Conservation (phyloP, 2,329 filamentous ascomycete genomes). For the Fusarium coffeatum region DNA sequence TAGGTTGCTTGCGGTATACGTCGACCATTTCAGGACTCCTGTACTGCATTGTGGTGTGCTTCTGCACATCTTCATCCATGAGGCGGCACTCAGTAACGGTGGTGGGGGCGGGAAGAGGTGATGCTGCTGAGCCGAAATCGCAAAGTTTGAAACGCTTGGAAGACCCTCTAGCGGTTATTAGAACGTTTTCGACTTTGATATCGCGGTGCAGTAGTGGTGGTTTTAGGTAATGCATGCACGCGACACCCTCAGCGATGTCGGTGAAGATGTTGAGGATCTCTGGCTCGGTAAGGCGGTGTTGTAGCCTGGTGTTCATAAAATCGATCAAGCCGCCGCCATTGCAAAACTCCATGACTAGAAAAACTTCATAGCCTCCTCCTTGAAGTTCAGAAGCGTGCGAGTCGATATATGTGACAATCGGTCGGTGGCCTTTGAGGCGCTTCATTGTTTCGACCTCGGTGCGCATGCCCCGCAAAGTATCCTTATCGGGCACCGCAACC, state of each 20-base stretch:
- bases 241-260: constrained; percentile 94
- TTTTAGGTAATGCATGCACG: constrained; percentile 99
- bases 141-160: constrained; percentile 91
- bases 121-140: constrained; percentile 94
- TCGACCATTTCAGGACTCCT: constrained; percentile 99
- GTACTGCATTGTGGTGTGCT: constrained; percentile 97
- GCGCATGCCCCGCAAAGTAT: constrained; percentile 93
- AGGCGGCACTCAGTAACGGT: constrained; percentile 89
- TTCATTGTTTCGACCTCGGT: constrained; percentile 99
- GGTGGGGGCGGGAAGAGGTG: constrained; percentile 84
- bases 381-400: constrained; percentile 95
- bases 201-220: constrained; percentile 92
- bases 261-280: constrained; percentile 98
- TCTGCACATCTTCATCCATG: constrained; percentile 96
- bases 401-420: constrained; percentile 98
- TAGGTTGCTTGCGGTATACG: constrained; percentile 94
- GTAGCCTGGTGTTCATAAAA: constrained; percentile 98
- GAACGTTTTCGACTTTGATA: constrained; percentile 96
- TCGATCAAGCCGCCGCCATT: constrained; percentile 93
- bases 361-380: constrained; percentile 96
- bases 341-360: constrained; percentile 98
- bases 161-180: constrained; percentile 79
- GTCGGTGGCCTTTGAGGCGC: constrained; percentile 93
- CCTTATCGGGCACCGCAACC: constrained; percentile 96
- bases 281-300: constrained; percentile 95